Conservation (phyloP, 208 protist genomes). For the Tritrichomonas musculus region DNA sequence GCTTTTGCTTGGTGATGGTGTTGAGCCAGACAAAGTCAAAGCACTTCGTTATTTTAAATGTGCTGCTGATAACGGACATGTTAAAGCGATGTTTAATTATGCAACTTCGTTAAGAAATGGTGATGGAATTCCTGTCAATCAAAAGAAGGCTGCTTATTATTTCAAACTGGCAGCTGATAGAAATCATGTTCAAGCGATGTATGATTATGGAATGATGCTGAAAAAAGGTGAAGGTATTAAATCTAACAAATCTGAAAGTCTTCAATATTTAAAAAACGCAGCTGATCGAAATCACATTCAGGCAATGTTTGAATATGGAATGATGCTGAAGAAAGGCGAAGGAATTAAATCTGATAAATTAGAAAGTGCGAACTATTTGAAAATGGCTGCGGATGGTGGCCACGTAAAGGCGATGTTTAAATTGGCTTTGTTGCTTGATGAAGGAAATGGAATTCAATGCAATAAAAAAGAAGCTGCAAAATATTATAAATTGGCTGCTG, state of each 20-base stretch:
- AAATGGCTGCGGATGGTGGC: too few species aligned
- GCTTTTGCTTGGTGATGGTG: background rate
- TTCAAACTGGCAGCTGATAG: background rate
- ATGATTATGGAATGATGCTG: background rate
- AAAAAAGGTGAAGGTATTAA: background rate
- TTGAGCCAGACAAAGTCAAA: background rate
- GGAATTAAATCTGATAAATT: too few species aligned
- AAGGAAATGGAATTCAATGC: too few species aligned
- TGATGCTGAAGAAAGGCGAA: too few species aligned
- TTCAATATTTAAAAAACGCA: background rate
- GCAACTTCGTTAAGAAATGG: background rate
- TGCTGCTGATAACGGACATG: background rate
- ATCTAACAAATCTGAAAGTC: background rate
- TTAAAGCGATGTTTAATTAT: background rate
- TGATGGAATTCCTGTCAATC: background rate
- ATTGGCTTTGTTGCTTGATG: too few species aligned
- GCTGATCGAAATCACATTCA: background rate
- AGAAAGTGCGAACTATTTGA: too few species aligned
- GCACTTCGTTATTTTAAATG: background rate
- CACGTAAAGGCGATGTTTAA: too few species aligned
- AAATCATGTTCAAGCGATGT: background rate
- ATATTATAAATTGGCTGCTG: too few species aligned
- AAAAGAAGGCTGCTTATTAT: background rate
- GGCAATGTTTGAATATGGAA: background rate
- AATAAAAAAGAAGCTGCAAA: too few species aligned